Evolutionary conservation across 1,284 basidiomycete genomes (phyloP), one percentile per base, ranked within the genome.

Genomic region (Trichosporon sp.): DNA sequence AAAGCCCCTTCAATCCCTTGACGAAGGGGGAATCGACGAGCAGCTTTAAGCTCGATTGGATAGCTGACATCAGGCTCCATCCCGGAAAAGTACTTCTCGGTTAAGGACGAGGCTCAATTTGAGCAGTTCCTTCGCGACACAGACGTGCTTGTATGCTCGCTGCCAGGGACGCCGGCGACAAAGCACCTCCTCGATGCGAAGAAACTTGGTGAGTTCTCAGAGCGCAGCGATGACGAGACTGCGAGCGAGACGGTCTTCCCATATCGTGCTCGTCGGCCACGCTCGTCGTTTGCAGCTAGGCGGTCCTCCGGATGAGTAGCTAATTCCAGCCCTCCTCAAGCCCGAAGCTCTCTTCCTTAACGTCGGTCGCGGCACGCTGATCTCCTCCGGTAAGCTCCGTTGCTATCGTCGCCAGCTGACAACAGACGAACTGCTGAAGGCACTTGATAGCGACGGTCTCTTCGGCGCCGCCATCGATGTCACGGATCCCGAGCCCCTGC

Each of bases 401-500:
- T 0, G 21, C 19, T 34, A n/a, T 19, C 21, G 21, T 10, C 9
- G 11, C 11, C 23, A 29, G 27, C 56, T 66, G 32, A 66, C 62
- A 33, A 19, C 31, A 76, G 77, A 75, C 16, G 73, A 75, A 46
- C 66, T 78, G 13, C 61, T 78, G 16, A 40, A 65, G 9, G 70
- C 72, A 0, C 71, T 79, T 14, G 62, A 73, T 52, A 31, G 63
- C 63, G 40, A 44, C 60, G 65, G 68, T 16, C 68, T 76, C 31
- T 72, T 68, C 58, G 74, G 75, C 40, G 74, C 71, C 11, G 74
- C 74, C 3, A 60, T 79, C 13, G 78, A 79, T 68, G 78, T 79
- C 31, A 77, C 76, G 2, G 74, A 78, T 63, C 78, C 77, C 33
- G 78, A 78, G 63, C 78, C 78, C 2, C 70, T 79, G 6, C 67